Base-by-base conservation (phyloP, 768 basidiomycete species). In the Leccinellum luteum region DNA sequence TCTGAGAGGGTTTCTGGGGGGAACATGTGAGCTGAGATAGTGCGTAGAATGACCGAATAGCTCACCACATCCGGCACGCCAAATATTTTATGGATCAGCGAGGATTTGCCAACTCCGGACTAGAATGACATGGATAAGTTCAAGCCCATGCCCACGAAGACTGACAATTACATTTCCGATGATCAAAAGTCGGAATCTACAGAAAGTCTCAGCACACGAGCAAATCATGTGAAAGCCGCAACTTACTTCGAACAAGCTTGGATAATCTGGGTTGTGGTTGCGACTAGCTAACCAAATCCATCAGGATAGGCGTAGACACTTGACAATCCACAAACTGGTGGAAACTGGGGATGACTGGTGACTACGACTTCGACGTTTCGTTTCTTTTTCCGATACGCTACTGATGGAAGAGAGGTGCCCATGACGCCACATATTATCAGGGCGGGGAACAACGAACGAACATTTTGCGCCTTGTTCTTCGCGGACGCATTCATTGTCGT, bases 51-150 rank as follows among this genome's bases (percentile, higher is more conserved):
- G 19, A 10, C 25, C 28, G 41, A 38, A 19, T 28, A 23, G 21
- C 63, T 51, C 45, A 64, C 63, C 12, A 64, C 47, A 7, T 31
- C 31, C 14, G 44, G 6, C 5, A 63, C 62, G 12, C 62, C 62
- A 35, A 64, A 64, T 3, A 63, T 30, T 41, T 19, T 52, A 5
- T 17, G 28, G 23, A 63, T 55, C 28, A 63, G 41, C 2, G 62
- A 52, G 30, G 62, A 53, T 56, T 60, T 63, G 14, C 62, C 62
- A 3, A 64, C 62, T 3, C 62, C 62, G 1, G 54, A 53, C 62
- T 63, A 50, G n/a, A 52, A 28, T 43, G 10, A 13, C 12, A 31
- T 31, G 12, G 12, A 15, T 60, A 5, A 55, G 52, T 15, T 28
- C 6, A 32, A 51, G 15, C 27, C 10, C 21, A 31, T 54, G n/a